A percentile compares a stretch with the other conserved stretches of the same genome.
These are phyloP conservation scores for Setomelanomma holmii DNA, from an alignment of 2,329 filamentous ascomycete species.

Conservation along the genomic window DNA sequence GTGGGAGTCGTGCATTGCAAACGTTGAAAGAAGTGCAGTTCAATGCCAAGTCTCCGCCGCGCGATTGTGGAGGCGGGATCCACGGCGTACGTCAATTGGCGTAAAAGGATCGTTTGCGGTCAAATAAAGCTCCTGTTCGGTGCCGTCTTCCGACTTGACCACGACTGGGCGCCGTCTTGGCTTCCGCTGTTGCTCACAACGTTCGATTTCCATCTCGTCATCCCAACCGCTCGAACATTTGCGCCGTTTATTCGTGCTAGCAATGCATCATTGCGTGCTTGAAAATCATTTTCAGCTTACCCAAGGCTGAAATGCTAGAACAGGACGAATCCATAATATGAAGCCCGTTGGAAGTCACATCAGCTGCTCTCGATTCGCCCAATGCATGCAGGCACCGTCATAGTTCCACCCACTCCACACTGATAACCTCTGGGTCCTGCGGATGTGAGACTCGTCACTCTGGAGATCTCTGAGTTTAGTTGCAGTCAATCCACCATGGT, in stretches of 20 bases:
- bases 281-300: not conserved
- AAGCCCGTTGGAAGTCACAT: not conserved
- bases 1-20: constrained; percentile 1
- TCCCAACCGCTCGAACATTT: not conserved
- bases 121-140: constrained; percentile 22
- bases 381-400: too few species aligned
- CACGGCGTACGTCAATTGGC: constrained; percentile 37
- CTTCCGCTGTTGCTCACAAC: constrained; percentile 20
- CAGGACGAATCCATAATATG: not conserved
- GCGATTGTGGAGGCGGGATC: constrained; percentile 29
- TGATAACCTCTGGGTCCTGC: too few species aligned
- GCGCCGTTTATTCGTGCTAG: constrained; percentile 10
- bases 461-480: too few species aligned
- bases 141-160: constrained; percentile 36
- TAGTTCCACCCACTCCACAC: too few species aligned
- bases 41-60: constrained; percentile 34
- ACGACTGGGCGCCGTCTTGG: constrained; percentile 36
- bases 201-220: constrained; percentile 3
- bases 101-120: constrained; percentile 5
- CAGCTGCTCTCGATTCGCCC: too few species aligned
- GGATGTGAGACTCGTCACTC: too few species aligned
- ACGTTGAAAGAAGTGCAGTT: constrained; percentile 4
- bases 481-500: too few species aligned
- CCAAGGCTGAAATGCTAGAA: not conserved
- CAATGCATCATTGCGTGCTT: constrained; percentile 9